Evolutionary conservation across 352 stramenopile genomes (phyloP), one percentile per base, ranked within the genome.

Genomic region (Globisporangium megalacanthum): DNA sequence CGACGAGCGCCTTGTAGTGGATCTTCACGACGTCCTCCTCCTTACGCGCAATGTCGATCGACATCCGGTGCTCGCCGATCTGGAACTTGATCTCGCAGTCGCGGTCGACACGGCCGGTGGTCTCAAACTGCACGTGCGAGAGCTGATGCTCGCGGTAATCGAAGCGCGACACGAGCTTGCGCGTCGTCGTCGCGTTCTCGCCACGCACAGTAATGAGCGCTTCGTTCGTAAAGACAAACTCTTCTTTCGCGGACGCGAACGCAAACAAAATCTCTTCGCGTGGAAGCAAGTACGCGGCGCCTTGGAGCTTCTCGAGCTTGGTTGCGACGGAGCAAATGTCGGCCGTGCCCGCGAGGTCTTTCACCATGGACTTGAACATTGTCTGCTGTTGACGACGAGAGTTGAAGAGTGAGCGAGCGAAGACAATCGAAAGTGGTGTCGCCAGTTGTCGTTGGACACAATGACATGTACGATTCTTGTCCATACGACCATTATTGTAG

Each of bases 71-170:
- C 4, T 69, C 58, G 14, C 73, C 76, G 44, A 86, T 79, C 19
- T 48, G 29, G 61, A 86, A 83, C 61, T 86, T 83, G 64, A 86
- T 81, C 64, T 83, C 76, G 39, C 76, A 86, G 62, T 86, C 76
- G 37, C 73, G 76, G 45, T 86, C 76, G 22, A 82, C 54, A 19
- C 72, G 71, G 1, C 76, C 76, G 4, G 73, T 77, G 9, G 76
- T 86, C 64, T 83, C 76, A 44, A 86, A 83, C 25, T 62, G 29
- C 11, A 86, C 72, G 11, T 66, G 41, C 0, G 52, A 54, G 52
- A 83, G 52, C 6, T 41, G 19, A 29, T 63, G 60, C n/a, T 83
- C 68, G 19, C 70, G 68, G 39, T 75, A 83, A 37, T 78, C 68
- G 31, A 62, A 64, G 17, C 75, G 71, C 33, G 69, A 33, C 22